Evolutionary conservation across 2,329 filamentous ascomycete genomes (phyloP).

Genomic region (Bertia moriformis): DNA sequence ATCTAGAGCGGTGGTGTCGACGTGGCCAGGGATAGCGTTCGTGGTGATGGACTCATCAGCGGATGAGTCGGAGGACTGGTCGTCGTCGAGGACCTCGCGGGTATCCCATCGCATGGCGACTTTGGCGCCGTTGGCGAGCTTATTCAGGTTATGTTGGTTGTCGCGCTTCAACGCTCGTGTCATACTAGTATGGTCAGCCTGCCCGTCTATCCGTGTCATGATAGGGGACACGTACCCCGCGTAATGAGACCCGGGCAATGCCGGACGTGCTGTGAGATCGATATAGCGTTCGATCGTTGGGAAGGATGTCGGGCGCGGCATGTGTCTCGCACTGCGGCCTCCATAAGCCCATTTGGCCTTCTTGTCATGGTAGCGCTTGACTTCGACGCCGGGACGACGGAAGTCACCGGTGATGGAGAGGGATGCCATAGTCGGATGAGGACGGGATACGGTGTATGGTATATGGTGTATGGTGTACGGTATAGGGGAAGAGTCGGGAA

Average conservation of each 20-base stretch:
- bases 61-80: constrained; percentile 12
- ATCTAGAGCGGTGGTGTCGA: too few relatives aligned
- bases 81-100: constrained; percentile 14
- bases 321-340: constrained; percentile 9
- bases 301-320: too few relatives aligned
- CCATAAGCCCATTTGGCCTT: constrained; percentile 23
- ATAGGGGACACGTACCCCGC: constrained; percentile 8
- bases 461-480: too few relatives aligned
- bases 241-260: constrained; percentile 5
- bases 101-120: constrained; percentile 14
- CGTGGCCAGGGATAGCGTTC: too few relatives aligned
- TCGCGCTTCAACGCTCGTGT: constrained; percentile 2
- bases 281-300: too few relatives aligned
- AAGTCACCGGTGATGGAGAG: constrained; percentile 28
- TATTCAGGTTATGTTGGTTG: constrained; percentile 4
- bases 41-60: too few relatives aligned
- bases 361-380: constrained; percentile 19
- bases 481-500: too few relatives aligned
- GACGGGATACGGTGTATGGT: too few relatives aligned
- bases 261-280: too few relatives aligned
- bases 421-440: background rate
- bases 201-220: constrained; percentile 3
- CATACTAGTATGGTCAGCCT: constrained; percentile 1
- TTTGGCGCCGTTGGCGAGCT: background rate
- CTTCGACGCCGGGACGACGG: constrained; percentile 34